These are phyloP conservation scores for Brassica juncea DNA, from an alignment of 345 rosid species.

Conservation along the genomic window DNA sequence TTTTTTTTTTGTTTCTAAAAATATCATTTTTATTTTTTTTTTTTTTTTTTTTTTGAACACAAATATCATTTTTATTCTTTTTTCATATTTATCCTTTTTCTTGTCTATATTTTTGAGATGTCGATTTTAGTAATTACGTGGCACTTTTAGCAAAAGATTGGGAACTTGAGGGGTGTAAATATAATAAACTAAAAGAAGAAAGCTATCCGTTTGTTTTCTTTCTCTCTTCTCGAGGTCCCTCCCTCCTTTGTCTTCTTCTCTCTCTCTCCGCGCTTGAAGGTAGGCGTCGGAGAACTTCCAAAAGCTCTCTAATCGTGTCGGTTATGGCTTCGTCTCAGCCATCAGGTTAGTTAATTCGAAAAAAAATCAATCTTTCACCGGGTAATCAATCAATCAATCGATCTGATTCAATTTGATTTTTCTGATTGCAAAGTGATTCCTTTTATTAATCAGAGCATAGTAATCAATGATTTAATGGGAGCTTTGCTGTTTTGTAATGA, in stretches of 20 bases:
- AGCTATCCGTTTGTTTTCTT: constrained; percentile 35
- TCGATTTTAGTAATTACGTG: background rate
- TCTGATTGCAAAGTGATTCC: constrained; percentile 5
- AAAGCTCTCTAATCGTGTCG: constrained; percentile 31
- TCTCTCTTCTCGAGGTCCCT: constrained; percentile 40
- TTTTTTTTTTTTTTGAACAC: too few relatives aligned
- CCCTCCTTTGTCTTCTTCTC: constrained; percentile 27
- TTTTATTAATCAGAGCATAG: background rate
- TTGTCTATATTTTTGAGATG: constrained; percentile 22
- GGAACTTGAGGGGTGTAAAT: constrained; percentile 26
- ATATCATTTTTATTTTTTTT: background rate
- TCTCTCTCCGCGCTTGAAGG: constrained; percentile 31
- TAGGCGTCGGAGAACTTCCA: constrained; percentile 35
- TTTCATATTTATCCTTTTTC: constrained; percentile 28
- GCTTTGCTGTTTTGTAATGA: background rate
- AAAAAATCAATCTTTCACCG: background rate
- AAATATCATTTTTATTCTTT: background rate
- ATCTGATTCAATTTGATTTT: background rate
- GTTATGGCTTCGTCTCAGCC: constrained; percentile 53
- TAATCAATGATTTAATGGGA: background rate
- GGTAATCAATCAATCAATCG: background rate
- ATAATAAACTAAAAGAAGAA: constrained; percentile 38
- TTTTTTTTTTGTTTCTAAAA: constrained; percentile 23
- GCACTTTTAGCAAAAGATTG: background rate
- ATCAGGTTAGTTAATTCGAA: constrained; percentile 41